Conservation (phyloP, 116 monocot species). For the Cymodocea nodosa region DNA sequence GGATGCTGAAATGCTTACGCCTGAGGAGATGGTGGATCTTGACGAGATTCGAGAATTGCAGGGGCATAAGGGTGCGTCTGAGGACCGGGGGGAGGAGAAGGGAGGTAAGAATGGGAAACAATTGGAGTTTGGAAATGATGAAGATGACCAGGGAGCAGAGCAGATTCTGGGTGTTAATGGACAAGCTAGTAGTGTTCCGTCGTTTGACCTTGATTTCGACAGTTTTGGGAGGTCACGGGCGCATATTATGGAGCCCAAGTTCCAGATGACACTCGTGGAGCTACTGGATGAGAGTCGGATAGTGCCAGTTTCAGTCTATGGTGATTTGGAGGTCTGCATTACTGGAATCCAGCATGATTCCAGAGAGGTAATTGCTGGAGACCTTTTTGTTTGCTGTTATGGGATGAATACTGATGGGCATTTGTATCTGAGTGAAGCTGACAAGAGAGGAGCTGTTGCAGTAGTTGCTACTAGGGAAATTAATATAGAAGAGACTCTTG, state of each 20-base stretch:
- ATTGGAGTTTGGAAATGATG: not conserved
- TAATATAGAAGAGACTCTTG: constrained; percentile 59
- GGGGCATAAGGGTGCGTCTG: constrained; percentile 28
- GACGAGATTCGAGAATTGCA: constrained; percentile 68
- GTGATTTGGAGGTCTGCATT: constrained; percentile 59
- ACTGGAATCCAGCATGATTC: constrained; percentile 73
- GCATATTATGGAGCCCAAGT: constrained; percentile 50
- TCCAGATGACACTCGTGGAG: constrained; percentile 69
- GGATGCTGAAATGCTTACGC: constrained; percentile 20
- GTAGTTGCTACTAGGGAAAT: constrained; percentile 69
- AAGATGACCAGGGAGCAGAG: constrained; percentile 6
- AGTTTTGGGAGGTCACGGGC: constrained; percentile 25
- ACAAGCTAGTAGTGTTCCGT: constrained; percentile 5
- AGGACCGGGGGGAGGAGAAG: constrained; percentile 14
- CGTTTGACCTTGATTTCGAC: constrained; percentile 57
- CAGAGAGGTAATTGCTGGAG: constrained; percentile 55
- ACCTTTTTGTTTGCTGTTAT: constrained; percentile 59
- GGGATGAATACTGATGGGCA: constrained; percentile 36
- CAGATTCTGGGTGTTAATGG: not conserved
- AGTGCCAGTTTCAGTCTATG: constrained; percentile 65
- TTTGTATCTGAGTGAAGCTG: constrained; percentile 47
- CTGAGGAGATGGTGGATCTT: constrained; percentile 68
- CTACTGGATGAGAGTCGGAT: constrained; percentile 79
- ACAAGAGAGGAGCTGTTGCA: constrained; percentile 82
- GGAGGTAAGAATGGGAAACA: constrained; percentile 8